phyloP scores from a whole-genome alignment of 768 basidiomycete genomes.

The Amanita brunnescens region DNA sequence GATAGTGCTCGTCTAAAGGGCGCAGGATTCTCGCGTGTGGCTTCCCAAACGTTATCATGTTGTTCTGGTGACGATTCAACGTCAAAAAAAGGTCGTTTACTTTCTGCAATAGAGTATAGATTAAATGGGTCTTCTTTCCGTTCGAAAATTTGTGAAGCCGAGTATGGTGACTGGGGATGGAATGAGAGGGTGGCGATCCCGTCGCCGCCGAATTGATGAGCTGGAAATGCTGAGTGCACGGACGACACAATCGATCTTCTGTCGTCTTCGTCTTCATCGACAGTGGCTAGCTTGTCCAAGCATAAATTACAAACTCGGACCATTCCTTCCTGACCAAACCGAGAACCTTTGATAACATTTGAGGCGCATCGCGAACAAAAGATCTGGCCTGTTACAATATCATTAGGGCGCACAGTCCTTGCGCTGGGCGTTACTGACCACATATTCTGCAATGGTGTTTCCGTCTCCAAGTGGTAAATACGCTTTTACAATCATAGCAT shows the following conservation, averaged over 20 bases:
- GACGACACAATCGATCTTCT: slow-evolving; percentile 73
- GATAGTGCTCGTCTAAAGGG: slow-evolving; percentile 69
- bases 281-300: slow-evolving; percentile 83
- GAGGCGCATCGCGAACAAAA: slow-evolving; percentile 97
- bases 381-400: slow-evolving; percentile 63
- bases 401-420: not conserved
- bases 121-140: slow-evolving; percentile 72
- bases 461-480: slow-evolving; percentile 89
- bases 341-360: slow-evolving; percentile 88
- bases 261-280: slow-evolving; percentile 85
- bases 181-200: slow-evolving; percentile 20
- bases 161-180: slow-evolving; percentile 80
- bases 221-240: slow-evolving; percentile 53
- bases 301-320: slow-evolving; percentile 94
- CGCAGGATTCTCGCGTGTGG: slow-evolving; percentile 47
- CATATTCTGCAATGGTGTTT: slow-evolving; percentile 99
- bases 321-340: slow-evolving; percentile 94
- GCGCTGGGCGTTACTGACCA: slow-evolving; percentile 37
- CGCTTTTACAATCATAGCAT: slow-evolving; percentile 91
- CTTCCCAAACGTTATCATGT: slow-evolving; percentile 39
- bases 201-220: slow-evolving; percentile 63
- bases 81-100: slow-evolving; percentile 43
- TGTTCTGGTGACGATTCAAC: slow-evolving; percentile 41
- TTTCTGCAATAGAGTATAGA: slow-evolving; percentile 77
- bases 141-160: slow-evolving; percentile 78